These are phyloP conservation scores for Globisporangium uncinulatum DNA, from an alignment of 352 stramenopile genomes.

Conservation along the genomic window DNA sequence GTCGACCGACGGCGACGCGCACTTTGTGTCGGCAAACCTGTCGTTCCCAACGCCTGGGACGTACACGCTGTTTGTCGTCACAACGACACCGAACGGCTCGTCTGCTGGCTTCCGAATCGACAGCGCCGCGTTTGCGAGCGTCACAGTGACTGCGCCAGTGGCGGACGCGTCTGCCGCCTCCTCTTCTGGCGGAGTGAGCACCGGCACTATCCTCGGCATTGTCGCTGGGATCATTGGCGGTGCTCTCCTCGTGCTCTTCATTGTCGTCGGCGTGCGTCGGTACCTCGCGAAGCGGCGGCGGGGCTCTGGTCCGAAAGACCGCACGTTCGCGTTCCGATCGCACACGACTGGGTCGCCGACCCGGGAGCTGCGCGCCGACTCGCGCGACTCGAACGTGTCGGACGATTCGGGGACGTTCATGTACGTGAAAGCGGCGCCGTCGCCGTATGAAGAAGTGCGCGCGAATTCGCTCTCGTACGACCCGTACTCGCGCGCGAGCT, in stretches of 20 bases:
- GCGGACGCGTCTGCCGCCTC: slow-evolving; percentile 6
- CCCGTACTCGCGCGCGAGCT: slow-evolving; percentile 32
- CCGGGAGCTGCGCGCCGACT: slow-evolving; percentile 34
- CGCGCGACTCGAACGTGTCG: slow-evolving; percentile 25
- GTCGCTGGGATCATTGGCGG: slow-evolving; percentile 22
- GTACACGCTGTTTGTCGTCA: slow-evolving; percentile 42
- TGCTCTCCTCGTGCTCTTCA: slow-evolving; percentile 25
- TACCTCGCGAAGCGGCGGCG: slow-evolving; percentile 9
- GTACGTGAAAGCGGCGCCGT: slow-evolving; percentile 41
- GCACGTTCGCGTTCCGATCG: slow-evolving; percentile 35
- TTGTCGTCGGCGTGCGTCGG: slow-evolving; percentile 17
- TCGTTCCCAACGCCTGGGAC: slow-evolving; percentile 31
- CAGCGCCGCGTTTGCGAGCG: slow-evolving; percentile 26
- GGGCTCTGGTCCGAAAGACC: slow-evolving; percentile 16
- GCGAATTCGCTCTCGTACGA: slow-evolving; percentile 50
- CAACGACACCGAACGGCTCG: slow-evolving; percentile 40
- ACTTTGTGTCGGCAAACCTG: slow-evolving; percentile 22
- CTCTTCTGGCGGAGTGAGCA: slow-evolving; percentile 16
- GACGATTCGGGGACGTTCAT: slow-evolving; percentile 44
- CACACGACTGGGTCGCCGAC: slow-evolving; percentile 24
- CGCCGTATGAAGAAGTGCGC: slow-evolving; percentile 26
- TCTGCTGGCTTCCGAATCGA: slow-evolving; percentile 26
- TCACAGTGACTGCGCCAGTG: slow-evolving; percentile 21
- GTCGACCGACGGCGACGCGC: slow-evolving; percentile 12
- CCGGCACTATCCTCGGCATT: slow-evolving; percentile 27